Conservation (phyloP, 768 basidiomycete species). For the Suillus lakei region DNA sequence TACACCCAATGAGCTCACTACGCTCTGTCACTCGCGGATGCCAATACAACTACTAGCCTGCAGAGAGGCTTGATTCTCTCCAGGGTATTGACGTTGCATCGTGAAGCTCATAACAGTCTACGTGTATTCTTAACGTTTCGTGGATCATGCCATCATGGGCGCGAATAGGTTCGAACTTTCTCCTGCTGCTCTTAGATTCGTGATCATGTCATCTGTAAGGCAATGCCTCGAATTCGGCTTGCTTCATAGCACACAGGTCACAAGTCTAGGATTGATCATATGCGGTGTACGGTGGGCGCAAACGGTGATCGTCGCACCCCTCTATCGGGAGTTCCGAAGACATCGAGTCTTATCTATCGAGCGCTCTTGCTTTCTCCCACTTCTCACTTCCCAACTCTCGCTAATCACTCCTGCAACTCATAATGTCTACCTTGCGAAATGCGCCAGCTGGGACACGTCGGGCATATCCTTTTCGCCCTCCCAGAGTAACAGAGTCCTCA, state of each 20-base stretch:
- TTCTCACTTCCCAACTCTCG: background rate
- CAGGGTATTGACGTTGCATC: background rate
- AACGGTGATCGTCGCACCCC: conserved; percentile 1
- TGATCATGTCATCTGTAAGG: background rate
- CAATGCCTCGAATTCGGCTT: background rate
- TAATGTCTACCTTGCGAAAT: background rate
- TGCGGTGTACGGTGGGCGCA: background rate
- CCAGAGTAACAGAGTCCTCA: background rate
- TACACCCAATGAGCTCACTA: background rate
- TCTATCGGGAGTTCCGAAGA: background rate
- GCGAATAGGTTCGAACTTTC: background rate
- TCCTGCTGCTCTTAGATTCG: background rate
- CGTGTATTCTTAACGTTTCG: too few species aligned
- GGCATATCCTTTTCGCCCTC: background rate
- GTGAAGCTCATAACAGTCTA: background rate
- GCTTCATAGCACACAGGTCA: background rate
- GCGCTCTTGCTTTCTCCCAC: background rate
- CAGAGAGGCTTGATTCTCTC: too few species aligned
- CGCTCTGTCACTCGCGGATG: background rate
- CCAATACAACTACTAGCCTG: too few species aligned
- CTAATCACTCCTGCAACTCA: background rate
- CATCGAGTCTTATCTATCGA: background rate
- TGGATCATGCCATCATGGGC: too few species aligned
- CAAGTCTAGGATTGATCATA: background rate
- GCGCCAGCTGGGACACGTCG: background rate